A percentile compares a stretch with the other conserved stretches of the same genome.
phyloP scores from a whole-genome alignment of 345 rosid species.

The Syzygium oleosum region DNA sequence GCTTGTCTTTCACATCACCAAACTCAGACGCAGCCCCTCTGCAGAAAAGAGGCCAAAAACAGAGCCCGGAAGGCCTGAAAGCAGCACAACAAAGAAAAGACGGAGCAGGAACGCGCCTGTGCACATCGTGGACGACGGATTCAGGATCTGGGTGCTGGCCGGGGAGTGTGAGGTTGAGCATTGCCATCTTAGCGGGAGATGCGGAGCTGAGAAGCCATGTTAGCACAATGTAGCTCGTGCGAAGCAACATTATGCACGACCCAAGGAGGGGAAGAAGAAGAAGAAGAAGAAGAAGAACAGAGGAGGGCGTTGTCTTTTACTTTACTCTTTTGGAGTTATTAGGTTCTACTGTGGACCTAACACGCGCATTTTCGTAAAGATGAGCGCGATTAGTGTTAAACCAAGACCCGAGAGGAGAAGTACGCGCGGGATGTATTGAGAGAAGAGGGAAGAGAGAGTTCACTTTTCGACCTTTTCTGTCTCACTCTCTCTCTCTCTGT shows the following conservation, averaged over 20 bases:
- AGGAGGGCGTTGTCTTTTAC: not conserved
- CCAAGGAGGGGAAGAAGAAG: not conserved
- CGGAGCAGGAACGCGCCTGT: slow-evolving; percentile 36
- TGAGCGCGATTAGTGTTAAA: not conserved
- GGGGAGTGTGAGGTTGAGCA: slow-evolving; percentile 48
- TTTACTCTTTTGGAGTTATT: not conserved
- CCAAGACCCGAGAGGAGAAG: not conserved
- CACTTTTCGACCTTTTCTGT: not conserved
- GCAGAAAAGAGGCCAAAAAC: not conserved
- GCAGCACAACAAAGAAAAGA: not conserved
- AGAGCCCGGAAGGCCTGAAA: not conserved
- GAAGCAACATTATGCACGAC: slow-evolving; percentile 14
- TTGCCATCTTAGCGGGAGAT: slow-evolving; percentile 26
- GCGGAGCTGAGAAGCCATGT: slow-evolving; percentile 28
- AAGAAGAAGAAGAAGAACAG: not conserved
- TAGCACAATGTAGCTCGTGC: slow-evolving; percentile 41
- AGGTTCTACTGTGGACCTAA: not conserved
- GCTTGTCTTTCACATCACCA: not conserved
- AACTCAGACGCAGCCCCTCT: not conserved
- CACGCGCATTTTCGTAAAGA: not conserved
- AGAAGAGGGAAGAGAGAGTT: not conserved
- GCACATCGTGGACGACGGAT: slow-evolving; percentile 67
- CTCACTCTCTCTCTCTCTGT: not conserved
- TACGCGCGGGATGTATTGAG: not conserved
- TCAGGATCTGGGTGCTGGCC: slow-evolving; percentile 73